Evolutionary conservation across 306 rosid genomes (phyloP).

Genomic region (Gillenia trifoliata): DNA sequence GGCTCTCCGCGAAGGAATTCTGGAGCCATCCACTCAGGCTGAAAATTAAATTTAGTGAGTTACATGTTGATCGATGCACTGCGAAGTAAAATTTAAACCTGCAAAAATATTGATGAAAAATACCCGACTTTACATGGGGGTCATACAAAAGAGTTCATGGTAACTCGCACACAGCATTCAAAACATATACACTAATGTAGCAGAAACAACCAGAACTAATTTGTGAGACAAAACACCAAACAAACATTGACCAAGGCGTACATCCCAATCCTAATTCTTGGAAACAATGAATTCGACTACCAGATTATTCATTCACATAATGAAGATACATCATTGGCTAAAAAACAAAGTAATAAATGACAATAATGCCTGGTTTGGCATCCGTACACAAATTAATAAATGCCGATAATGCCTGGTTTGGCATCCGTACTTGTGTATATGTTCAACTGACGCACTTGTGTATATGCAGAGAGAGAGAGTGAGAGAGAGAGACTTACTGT

Average conservation of each 20-base stretch:
- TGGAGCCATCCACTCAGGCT: conserved; percentile 99
- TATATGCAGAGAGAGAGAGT: neutral
- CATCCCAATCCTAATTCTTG: neutral
- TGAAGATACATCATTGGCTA: neutral
- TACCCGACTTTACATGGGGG: conserved; percentile 25
- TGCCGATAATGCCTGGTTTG: neutral
- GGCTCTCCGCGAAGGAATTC: conserved; percentile 98
- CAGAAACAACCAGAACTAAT: neutral
- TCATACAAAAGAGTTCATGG: conserved; percentile 17
- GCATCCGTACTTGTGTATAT: neutral
- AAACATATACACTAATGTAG: neutral
- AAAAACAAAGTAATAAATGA: too few species aligned
- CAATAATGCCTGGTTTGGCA: neutral
- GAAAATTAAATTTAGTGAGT: conserved; percentile 53
- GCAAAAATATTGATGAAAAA: conserved; percentile 37
- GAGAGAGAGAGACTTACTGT: conserved; percentile 54
- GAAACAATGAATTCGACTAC: neutral
- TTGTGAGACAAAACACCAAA: neutral
- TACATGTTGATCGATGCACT: conserved; percentile 34
- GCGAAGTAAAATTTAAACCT: conserved; percentile 37
- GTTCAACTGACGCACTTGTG: neutral
- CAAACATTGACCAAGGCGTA: neutral
- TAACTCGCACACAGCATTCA: conserved; percentile 5
- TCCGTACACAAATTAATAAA: neutral
- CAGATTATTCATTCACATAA: neutral